Base-by-base conservation (phyloP, 2,329 filamentous ascomycete species). In the Colletotrichum gigasporum region DNA sequence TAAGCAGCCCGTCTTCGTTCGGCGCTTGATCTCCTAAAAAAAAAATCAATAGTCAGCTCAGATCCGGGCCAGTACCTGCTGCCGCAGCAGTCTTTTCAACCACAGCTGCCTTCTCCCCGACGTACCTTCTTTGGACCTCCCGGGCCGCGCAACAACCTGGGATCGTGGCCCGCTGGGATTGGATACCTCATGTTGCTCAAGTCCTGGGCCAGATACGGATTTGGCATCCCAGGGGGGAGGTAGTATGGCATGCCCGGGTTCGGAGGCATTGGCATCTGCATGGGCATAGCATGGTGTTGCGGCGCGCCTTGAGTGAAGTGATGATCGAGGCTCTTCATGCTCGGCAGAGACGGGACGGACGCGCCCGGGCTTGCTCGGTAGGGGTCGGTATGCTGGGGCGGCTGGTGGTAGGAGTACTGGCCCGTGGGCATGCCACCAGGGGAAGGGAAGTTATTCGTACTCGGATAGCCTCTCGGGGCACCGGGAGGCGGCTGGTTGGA, bases 1-100 rank as follows among this genome's bases (percentile, higher is more conserved):
- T 73, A 88, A 75, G 69, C 86, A 88, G n/a, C 86, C 86, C 2
- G 86, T 88, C 74, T 88, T 88, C 47, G 86, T 88, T 69, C 86
- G 83, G 66, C 86, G 82, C 74, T 88, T 88, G 71, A 88, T 88
- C 73, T 88, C 86, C 86, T 88, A 73, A 24, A 58, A 51, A 55
- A 59, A 55, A 52, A 24, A 20, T 26, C 59, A 44, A 18, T 20
- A 47, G 26, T 64, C 61, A 61, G 61, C 34, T 47, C 14, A 10
- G 26, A 16, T 24, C 41, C 35, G 42, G 32, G n/a, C 26, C 26
- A 42, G 12, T 10, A 4, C 18, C 14, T 35, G 20, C 20, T 45
- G 26, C 61, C 32, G 9, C 35, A 35, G 14, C 41, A 34, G 9
- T 24, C 20, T 45, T 20, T 30, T 20, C n/a, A n/a, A 7, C 26